Evolutionary conservation across 1,284 basidiomycete genomes (phyloP).

Genomic region (Ceratobasidium sp.): DNA sequence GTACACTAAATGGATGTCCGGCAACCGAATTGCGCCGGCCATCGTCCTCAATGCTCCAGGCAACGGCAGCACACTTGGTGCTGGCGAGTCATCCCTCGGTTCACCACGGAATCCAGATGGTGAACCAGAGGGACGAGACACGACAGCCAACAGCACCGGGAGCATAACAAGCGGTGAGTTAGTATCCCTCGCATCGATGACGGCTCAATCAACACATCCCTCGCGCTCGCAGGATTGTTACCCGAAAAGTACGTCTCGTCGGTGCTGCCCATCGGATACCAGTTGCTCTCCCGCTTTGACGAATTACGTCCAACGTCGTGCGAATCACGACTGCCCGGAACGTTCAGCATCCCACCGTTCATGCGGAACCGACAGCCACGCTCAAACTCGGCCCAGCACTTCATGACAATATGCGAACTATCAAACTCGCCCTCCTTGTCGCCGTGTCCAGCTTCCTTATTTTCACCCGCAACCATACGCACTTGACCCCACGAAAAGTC

Average conservation of each 20-base stretch:
- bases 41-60: constrained; percentile 23
- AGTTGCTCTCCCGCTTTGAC: constrained; percentile 71
- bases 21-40: not conserved
- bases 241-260: constrained; percentile 70
- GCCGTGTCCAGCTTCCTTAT: constrained; percentile 75
- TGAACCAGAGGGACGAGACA: constrained; percentile 22
- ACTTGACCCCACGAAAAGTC: constrained; percentile 99
- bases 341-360: constrained; percentile 55
- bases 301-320: constrained; percentile 65
- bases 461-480: constrained; percentile 84
- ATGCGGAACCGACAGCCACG: constrained; percentile 91
- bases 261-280: constrained; percentile 82
- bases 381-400: constrained; percentile 99
- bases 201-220: constrained; percentile 40
- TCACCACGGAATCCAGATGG: constrained; percentile 23
- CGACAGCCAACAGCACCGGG: constrained; percentile 37
- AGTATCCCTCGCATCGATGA: constrained; percentile 19
- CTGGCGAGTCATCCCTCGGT: constrained; percentile 29
- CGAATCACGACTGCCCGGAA: constrained; percentile 73
- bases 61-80: constrained; percentile 28
- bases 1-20: not conserved
- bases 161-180: constrained; percentile 42
- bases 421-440: constrained; percentile 98
- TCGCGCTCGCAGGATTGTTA: not conserved
- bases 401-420: constrained; percentile 97